Evolutionary conservation across 1,284 basidiomycete genomes (phyloP).

Genomic region (Gymnopus androsaceus): DNA sequence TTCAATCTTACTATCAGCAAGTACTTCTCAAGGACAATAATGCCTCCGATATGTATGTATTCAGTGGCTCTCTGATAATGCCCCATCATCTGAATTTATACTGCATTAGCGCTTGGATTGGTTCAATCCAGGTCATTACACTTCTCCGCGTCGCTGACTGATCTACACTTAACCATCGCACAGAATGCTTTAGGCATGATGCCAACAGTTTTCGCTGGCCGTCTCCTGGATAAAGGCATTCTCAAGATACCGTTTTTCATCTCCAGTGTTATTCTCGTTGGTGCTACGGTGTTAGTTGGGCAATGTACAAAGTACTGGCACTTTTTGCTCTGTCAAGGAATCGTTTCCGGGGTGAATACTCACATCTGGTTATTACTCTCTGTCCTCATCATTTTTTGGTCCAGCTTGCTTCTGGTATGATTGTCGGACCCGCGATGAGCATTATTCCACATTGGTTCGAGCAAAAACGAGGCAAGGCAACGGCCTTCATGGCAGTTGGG

Average conservation of each 20-base stretch:
- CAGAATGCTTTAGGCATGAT: conserved; percentile 43
- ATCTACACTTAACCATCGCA: too few relatives aligned
- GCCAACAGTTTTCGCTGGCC: conserved; percentile 48
- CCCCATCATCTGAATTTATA: background rate
- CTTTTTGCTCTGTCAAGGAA: conserved; percentile 57
- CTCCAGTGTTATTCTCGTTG: conserved; percentile 48
- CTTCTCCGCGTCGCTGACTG: too few relatives aligned
- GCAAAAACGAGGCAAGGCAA: conserved; percentile 40
- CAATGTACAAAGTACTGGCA: conserved; percentile 63
- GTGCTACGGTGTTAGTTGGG: conserved; percentile 56
- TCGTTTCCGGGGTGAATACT: conserved; percentile 47
- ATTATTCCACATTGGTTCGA: conserved; percentile 57
- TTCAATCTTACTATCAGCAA: conserved; percentile 51
- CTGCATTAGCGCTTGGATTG: conserved; percentile 66
- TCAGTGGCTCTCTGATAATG: conserved; percentile 7
- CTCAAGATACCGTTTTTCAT: conserved; percentile 45
- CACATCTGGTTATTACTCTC: background rate
- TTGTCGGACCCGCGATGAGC: conserved; percentile 43
- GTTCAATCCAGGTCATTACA: conserved; percentile 38
- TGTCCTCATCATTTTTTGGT: background rate
- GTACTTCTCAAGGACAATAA: conserved; percentile 38
- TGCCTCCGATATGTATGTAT: conserved; percentile 58
- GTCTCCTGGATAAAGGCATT: conserved; percentile 64
- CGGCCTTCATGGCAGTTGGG: conserved; percentile 44
- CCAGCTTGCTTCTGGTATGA: background rate